A percentile compares a stretch with the other conserved stretches of the same genome.
phyloP scores from a whole-genome alignment of 2,329 filamentous ascomycete species.

The Colletotrichum gloeosporioides region DNA sequence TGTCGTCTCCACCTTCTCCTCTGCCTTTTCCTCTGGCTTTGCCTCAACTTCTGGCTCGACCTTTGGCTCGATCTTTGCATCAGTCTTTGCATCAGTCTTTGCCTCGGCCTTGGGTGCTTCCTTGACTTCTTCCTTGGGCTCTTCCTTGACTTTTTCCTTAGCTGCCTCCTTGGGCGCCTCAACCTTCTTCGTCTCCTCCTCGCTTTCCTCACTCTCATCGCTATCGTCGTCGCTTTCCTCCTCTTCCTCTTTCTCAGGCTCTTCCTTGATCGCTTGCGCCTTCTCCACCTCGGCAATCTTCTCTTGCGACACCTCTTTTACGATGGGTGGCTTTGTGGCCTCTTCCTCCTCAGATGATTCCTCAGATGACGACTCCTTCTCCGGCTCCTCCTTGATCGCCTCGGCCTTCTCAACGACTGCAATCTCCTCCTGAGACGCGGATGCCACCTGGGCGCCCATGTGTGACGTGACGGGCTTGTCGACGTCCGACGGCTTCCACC shows the following conservation, averaged over 20 bases:
- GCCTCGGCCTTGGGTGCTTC: not conserved
- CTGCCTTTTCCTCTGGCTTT: not conserved
- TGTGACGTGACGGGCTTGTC: constrained; percentile 29
- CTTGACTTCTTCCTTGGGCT: not conserved
- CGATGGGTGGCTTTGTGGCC: constrained; percentile 27
- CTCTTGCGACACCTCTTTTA: constrained; percentile 24
- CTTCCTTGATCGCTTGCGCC: constrained; percentile 28
- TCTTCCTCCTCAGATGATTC: constrained; percentile 29
- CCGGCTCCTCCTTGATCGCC: constrained; percentile 44
- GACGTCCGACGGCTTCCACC: constrained; percentile 42
- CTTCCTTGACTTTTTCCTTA: not conserved
- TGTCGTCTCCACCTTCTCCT: not conserved
- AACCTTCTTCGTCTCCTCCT: constrained; percentile 25
- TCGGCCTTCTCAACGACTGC: constrained; percentile 43
- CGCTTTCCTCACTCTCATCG: constrained; percentile 27
- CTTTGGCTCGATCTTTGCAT: too few species aligned
- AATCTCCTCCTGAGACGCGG: constrained; percentile 42
- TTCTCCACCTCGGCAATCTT: constrained; percentile 31
- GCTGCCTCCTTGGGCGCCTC: constrained; percentile 13
- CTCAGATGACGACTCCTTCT: constrained; percentile 37
- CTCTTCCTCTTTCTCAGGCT: constrained; percentile 35
- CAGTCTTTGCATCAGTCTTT: too few species aligned
- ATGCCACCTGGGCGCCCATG: constrained; percentile 35
- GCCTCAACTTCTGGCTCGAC: constrained; percentile 23
- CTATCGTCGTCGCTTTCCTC: constrained; percentile 31